A percentile compares a stretch with the other conserved stretches of the same genome.
Conservation (phyloP, 140 eudicot genomes). For the Flaveria floridana region DNA sequence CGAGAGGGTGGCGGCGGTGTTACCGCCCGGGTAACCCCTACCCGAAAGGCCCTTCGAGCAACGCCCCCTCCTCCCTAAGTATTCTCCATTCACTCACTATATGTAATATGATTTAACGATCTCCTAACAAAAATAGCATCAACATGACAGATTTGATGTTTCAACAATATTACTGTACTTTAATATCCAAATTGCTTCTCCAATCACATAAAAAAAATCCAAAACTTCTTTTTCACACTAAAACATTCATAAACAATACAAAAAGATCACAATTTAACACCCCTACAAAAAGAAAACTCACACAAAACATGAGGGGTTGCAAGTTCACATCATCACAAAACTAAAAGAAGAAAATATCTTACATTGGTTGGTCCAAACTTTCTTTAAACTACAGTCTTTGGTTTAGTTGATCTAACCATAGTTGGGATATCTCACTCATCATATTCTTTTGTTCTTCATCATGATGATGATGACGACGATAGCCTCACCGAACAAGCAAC, state of each 20-base stretch:
- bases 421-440: slow-evolving; percentile 17
- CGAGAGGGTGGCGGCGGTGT: too few relatives aligned
- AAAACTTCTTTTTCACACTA: slow-evolving; percentile 1
- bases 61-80: too few relatives aligned
- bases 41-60: too few relatives aligned
- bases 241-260: slow-evolving; percentile 3
- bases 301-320: neutral
- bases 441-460: neutral
- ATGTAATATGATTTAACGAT: too few relatives aligned
- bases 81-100: too few relatives aligned
- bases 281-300: neutral
- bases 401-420: slow-evolving; percentile 34
- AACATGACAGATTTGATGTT: neutral
- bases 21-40: too few relatives aligned
- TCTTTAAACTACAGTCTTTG: slow-evolving; percentile 30
- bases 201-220: neutral
- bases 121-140: too few relatives aligned
- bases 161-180: neutral
- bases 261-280: slow-evolving; percentile 12
- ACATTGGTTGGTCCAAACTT: slow-evolving; percentile 26
- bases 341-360: slow-evolving; percentile 31
- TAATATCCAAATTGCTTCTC: slow-evolving; percentile 4
- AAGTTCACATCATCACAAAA: slow-evolving; percentile 28
- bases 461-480: slow-evolving; percentile 35
- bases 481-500: slow-evolving; percentile 73